These are phyloP conservation scores for Ogataea paraovalis DNA, from an alignment of 805 yeast species.

Conservation along the genomic window DNA sequence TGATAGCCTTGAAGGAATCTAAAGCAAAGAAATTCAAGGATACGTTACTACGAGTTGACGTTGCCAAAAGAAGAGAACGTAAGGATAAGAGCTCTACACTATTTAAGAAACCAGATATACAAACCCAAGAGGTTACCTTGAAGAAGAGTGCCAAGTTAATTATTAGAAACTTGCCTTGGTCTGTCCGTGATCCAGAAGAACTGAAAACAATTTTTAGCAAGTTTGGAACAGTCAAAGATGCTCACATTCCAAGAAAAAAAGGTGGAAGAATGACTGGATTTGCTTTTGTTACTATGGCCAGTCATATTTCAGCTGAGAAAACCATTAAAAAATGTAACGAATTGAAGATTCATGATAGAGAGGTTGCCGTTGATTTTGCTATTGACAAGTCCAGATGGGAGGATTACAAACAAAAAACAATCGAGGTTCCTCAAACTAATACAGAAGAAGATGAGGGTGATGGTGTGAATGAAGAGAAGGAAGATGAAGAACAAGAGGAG, in stretches of 20 bases:
- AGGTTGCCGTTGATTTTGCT: conserved; percentile 92
- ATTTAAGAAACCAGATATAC: conserved; percentile 45
- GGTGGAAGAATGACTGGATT: conserved; percentile 93
- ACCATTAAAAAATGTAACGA: conserved; percentile 77
- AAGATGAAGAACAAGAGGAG: conserved; percentile 28
- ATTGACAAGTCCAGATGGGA: conserved; percentile 86
- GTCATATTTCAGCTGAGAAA: conserved; percentile 65
- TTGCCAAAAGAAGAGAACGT: conserved; percentile 92
- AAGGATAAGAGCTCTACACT: conserved; percentile 26
- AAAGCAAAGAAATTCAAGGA: conserved; percentile 64
- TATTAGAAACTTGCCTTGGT: conserved; percentile 94
- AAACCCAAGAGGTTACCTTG: conserved; percentile 17
- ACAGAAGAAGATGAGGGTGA: conserved; percentile 31
- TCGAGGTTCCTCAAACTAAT: conserved; percentile 30
- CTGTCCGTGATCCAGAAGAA: conserved; percentile 72
- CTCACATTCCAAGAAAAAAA: conserved; percentile 79
- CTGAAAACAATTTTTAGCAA: conserved; percentile 66
- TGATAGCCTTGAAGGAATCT: conserved; percentile 64
- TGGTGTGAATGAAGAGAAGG: conserved; percentile 27
- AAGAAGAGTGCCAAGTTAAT: conserved; percentile 78
- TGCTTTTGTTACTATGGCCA: conserved; percentile 90
- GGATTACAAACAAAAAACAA: conserved; percentile 42
- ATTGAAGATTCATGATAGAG: conserved; percentile 80
- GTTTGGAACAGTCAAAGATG: conserved; percentile 85
- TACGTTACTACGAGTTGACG: conserved; percentile 67